Evolutionary conservation across 169 alveolate genomes (phyloP).

Genomic region (Cryptosporidium tyzzeri): DNA sequence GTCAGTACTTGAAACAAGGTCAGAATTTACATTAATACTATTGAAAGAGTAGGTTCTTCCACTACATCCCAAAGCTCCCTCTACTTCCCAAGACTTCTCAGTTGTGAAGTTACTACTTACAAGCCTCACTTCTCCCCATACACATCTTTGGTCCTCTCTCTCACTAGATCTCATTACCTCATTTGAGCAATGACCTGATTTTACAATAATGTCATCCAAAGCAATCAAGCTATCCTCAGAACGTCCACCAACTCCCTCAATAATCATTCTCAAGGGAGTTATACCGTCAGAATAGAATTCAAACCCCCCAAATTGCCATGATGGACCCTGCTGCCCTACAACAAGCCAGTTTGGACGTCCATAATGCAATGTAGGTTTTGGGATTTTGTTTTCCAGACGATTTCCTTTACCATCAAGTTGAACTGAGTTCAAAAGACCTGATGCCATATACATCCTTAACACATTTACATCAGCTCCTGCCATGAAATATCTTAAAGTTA

Average conservation of each 20-base stretch:
- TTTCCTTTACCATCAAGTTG: constrained; percentile 27
- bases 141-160: constrained; percentile 69
- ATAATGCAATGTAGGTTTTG: constrained; percentile 71
- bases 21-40: constrained; percentile 55
- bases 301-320: constrained; percentile 81
- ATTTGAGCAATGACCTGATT: constrained; percentile 77
- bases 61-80: constrained; percentile 82
- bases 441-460: constrained; percentile 78
- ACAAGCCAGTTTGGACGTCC: constrained; percentile 80
- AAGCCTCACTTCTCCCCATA: constrained; percentile 83
- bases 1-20: constrained; percentile 31
- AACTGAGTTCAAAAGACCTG: constrained; percentile 57
- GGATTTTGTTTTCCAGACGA: background rate
- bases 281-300: constrained; percentile 78
- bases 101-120: constrained; percentile 76
- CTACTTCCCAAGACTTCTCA: constrained; percentile 82
- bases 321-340: constrained; percentile 82
- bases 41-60: constrained; percentile 80
- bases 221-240: constrained; percentile 81
- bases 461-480: constrained; percentile 81
- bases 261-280: constrained; percentile 77
- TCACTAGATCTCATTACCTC: constrained; percentile 51
- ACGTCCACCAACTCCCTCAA: constrained; percentile 81
- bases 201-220: constrained; percentile 77
- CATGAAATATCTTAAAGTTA: constrained; percentile 79